Evolutionary conservation across 192 early-diverging fungal species (phyloP), one percentile per base, ranked within the genome.

Genomic region (Gryganskiella cystojenkinii): DNA sequence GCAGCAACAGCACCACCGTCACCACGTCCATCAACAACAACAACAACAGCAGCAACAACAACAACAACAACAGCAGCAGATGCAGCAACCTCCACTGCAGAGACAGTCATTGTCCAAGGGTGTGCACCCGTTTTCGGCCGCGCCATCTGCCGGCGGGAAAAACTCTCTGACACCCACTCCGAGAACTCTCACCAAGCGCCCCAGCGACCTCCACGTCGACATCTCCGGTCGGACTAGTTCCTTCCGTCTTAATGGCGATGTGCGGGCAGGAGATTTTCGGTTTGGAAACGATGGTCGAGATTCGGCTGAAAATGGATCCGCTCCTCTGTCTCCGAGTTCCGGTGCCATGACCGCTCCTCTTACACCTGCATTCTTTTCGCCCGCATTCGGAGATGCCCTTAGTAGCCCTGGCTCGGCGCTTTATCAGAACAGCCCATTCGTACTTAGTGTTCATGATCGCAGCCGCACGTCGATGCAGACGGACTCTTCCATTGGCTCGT

Each of bases 321-420:
- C 74, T 0, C 74, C 74, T 14, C 74, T 78, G 14, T 78, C 74
- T 3, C 74, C 74, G 27, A 53, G 64, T 0, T 43, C 60, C 5
- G 45, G 61, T 27, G 51, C 37, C 25, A 45, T 69, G 46, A 56
- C 70, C 7, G 73, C 82, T 42, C 91, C 89, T 8, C 80, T 80
- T 11, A 90, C 89, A n/a, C 91, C 91, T 0, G 86, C 83, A 20
- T 90, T 92, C 81, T 92, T 92, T 46, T 87, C 90, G 46, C 89
- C 91, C n/a, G 85, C 82, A 52, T 92, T 92, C 64, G 78, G 88
- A 45, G 89, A 89, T 14, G 84, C 91, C 4, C 71, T 92, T 37
- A 54, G 65, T 8, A 78, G 74, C 50, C 74, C 74, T 19, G 66
- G 74, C 7, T 56, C 66, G 7, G 40, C 58, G 31, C 17, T 78